Percentiles rank a stretch among this genome's conserved stretches.
phyloP scores from a whole-genome alignment of 2,329 filamentous ascomycete species.

The Curvularia verruculosa region DNA sequence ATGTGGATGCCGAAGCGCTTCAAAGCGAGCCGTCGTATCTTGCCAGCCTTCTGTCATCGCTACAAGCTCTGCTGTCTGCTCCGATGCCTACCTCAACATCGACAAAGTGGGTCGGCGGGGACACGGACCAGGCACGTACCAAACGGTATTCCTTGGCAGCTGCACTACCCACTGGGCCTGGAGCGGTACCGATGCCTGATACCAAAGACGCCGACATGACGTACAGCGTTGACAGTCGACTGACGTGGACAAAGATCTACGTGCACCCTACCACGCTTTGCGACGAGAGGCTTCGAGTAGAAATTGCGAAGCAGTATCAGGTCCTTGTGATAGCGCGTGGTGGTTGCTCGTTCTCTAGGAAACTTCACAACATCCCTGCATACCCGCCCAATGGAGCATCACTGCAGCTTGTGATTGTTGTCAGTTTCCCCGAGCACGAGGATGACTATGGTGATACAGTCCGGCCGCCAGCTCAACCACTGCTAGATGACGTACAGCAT shows the following conservation, averaged over 20 bases:
- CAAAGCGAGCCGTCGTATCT: slow-evolving; percentile 41
- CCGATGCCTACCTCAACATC: slow-evolving; percentile 26
- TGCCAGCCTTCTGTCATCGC: slow-evolving; percentile 42
- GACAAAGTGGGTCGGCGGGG: slow-evolving; percentile 10
- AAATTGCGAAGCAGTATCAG: slow-evolving; percentile 65
- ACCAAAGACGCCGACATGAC: slow-evolving; percentile 51
- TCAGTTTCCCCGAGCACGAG: slow-evolving; percentile 65
- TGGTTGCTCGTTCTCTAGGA: slow-evolving; percentile 81
- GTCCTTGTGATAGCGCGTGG: slow-evolving; percentile 83
- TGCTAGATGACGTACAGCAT: slow-evolving; percentile 76
- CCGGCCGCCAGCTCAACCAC: slow-evolving; percentile 62
- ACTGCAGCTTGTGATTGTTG: slow-evolving; percentile 81
- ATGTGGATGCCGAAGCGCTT: slow-evolving; percentile 33
- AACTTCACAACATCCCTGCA: slow-evolving; percentile 82
- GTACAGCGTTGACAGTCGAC: slow-evolving; percentile 45
- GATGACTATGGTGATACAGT: neutral
- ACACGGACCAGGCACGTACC: slow-evolving; percentile 19
- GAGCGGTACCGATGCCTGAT: slow-evolving; percentile 73
- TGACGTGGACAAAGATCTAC: slow-evolving; percentile 74
- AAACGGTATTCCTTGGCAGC: slow-evolving; percentile 51
- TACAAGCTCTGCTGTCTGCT: slow-evolving; percentile 44
- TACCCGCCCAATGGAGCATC: slow-evolving; percentile 66
- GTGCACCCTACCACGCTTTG: slow-evolving; percentile 72
- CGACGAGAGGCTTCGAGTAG: slow-evolving; percentile 59
- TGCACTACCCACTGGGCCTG: slow-evolving; percentile 63